Evolutionary conservation across 164 flowering plant species (phyloP), one percentile per base, ranked within the genome.

Genomic region (Liquidambar formosana): DNA sequence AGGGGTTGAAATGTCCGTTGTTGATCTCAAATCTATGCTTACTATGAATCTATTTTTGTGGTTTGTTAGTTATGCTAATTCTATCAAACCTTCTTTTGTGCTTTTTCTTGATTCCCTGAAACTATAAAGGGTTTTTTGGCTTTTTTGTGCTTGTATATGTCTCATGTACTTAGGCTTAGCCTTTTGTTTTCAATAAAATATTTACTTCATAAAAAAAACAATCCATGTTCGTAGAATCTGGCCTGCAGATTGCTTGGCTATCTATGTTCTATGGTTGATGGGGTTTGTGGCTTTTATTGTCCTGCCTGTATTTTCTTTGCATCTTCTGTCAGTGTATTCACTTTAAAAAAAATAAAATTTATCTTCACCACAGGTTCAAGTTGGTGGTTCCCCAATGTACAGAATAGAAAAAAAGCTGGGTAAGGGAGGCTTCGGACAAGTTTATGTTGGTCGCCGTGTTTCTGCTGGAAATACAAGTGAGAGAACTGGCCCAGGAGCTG

Each of bases 361-460:
- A n/a, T 54, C 22, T 8, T n/a, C 41, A 14, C 51, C 22, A 2
- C 77, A 83, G 86, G 84, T 83, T 47, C 75, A 68, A 27, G 79
- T 83, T 56, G 86, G 86, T 56, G 77, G 76, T 60, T 83, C 84
- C 48, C 87, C 90, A 0, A 0, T 69, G n/a, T 88, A 86, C 66
- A 80, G 22, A 75, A 16, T 84, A 64, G 90, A 83, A 44, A 84
- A 74, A 61, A 88, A 84, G 74, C 73, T 88, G 59, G 92, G 92
- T 0, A 85, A 83, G 71, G 89, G 89, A 67, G 89, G 89, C 9
- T 85, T 85, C 72, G 89, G 89, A 26, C 89, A 85, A 69, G 89
- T 85, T 21, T 85, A 78, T 75, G 86, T 85, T 63, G 89, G 89
- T 76, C 80, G 85, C 44, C 83, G 85, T 10, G 47, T 78, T 19